These are phyloP conservation scores for Aspergillus pseudoglaucus DNA, from an alignment of 2,329 filamentous ascomycete species.

Conservation along the genomic window DNA sequence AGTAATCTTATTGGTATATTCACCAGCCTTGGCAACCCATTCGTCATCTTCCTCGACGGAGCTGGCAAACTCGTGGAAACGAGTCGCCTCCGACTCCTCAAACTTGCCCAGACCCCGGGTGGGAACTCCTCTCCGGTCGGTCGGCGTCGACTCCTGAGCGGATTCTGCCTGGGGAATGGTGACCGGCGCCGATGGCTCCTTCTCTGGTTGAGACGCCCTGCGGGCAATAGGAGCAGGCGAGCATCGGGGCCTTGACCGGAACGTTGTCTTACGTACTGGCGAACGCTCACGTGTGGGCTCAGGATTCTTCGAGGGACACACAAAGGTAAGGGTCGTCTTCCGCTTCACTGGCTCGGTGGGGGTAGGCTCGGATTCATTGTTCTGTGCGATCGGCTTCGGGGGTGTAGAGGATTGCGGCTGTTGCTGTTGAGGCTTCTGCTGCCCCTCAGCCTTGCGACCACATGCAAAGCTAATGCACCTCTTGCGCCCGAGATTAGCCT, in stretches of 20 bases:
- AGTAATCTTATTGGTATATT: constrained; percentile 65
- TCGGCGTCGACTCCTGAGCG: constrained; percentile 6
- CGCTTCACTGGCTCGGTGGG: constrained; percentile 32
- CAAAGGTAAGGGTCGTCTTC: constrained; percentile 42
- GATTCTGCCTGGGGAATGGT: constrained; percentile 8
- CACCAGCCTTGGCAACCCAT: constrained; percentile 71
- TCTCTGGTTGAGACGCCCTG: constrained; percentile 17
- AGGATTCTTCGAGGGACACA: constrained; percentile 35
- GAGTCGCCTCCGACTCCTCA: constrained; percentile 37
- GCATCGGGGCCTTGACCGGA: constrained; percentile 27
- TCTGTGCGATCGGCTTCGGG: constrained; percentile 13
- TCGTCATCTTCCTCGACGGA: constrained; percentile 77
- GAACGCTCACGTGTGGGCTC: constrained; percentile 22
- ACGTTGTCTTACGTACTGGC: constrained; percentile 15
- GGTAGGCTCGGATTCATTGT: constrained; percentile 8
- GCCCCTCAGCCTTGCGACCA: constrained; percentile 53
- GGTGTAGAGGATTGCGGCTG: constrained; percentile 15
- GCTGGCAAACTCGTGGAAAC: constrained; percentile 88
- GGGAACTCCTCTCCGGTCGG: constrained; percentile 22
- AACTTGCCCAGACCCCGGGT: constrained; percentile 34
- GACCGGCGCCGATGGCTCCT: constrained; percentile 2
- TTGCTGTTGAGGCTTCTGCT: constrained; percentile 17
- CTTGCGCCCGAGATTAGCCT: constrained; percentile 65
- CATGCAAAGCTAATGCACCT: constrained; percentile 92
- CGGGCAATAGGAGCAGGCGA: constrained; percentile 37